phyloP scores from a whole-genome alignment of 2,329 filamentous ascomycete genomes.

The Cercospora janseana region DNA sequence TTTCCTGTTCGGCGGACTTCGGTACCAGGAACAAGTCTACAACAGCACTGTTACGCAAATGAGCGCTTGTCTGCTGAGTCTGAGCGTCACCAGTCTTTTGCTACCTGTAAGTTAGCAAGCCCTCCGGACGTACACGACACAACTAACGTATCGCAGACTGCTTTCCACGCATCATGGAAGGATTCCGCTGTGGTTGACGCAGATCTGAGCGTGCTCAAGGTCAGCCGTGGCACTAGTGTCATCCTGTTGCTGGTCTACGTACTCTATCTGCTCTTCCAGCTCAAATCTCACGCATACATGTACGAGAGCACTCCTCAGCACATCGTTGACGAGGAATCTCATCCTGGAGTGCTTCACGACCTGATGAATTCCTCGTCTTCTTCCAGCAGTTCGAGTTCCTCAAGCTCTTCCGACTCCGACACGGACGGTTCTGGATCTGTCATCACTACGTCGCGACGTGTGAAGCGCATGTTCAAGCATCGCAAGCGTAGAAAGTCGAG shows the following conservation, averaged over 20 bases:
- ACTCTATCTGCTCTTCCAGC: conserved; percentile 82
- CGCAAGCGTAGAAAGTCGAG: conserved; percentile 75
- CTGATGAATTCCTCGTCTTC: conserved; percentile 70
- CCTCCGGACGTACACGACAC: not conserved
- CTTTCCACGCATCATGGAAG: conserved; percentile 83
- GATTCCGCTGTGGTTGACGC: conserved; percentile 50
- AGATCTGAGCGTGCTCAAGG: conserved; percentile 70
- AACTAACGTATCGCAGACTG: conserved; percentile 57
- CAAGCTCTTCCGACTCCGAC: conserved; percentile 60
- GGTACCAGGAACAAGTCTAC: conserved; percentile 89
- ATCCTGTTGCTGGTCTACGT: conserved; percentile 79
- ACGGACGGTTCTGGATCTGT: conserved; percentile 60
- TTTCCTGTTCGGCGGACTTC: conserved; percentile 80
- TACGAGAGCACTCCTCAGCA: conserved; percentile 91
- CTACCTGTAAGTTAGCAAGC: conserved; percentile 60
- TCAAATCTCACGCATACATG: conserved; percentile 88
- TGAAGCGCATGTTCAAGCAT: conserved; percentile 68
- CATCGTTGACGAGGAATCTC: conserved; percentile 86
- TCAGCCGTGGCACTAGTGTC: conserved; percentile 86
- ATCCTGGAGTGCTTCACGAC: conserved; percentile 77
- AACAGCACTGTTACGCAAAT: conserved; percentile 95
- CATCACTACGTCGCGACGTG: conserved; percentile 66
- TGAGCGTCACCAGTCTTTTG: conserved; percentile 85
- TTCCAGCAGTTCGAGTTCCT: conserved; percentile 48
- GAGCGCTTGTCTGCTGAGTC: conserved; percentile 86